phyloP scores from a whole-genome alignment of 441 rosid species.

The Euphorbia schlechtendalii region DNA sequence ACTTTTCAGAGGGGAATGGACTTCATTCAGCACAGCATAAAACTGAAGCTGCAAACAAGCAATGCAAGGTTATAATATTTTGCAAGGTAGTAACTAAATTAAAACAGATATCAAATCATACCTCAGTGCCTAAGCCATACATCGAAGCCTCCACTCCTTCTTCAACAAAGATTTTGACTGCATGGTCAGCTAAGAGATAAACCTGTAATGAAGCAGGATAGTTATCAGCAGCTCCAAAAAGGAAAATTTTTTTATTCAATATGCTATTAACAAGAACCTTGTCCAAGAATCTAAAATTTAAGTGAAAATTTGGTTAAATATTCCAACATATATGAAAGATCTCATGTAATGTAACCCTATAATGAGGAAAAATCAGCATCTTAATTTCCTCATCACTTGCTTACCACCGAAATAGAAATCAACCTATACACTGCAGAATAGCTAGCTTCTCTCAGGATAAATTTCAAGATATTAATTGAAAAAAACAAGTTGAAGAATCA shows the following conservation, averaged over 20 bases:
- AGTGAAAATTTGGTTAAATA: background rate
- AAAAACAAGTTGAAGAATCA: constrained; percentile 2
- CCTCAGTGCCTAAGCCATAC: constrained; percentile 92
- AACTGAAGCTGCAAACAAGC: constrained; percentile 71
- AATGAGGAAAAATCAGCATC: background rate
- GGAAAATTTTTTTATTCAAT: constrained; percentile 1
- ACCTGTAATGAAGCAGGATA: constrained; percentile 46
- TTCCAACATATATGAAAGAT: background rate
- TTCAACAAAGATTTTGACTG: constrained; percentile 77
- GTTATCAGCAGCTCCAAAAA: constrained; percentile 17
- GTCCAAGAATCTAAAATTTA: background rate
- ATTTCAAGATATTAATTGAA: background rate
- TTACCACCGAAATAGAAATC: background rate
- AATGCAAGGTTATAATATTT: constrained; percentile 1
- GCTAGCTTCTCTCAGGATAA: constrained; percentile 4
- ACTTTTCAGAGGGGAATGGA: constrained; percentile 50
- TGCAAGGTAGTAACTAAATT: constrained; percentile 2
- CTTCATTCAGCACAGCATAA: constrained; percentile 44
- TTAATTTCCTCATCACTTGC: constrained; percentile 5
- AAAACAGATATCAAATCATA: constrained; percentile 18
- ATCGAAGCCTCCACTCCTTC: constrained; percentile 77
- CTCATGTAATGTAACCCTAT: constrained; percentile 1
- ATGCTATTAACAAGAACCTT: background rate
- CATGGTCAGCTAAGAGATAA: constrained; percentile 66
- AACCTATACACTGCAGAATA: background rate